Conservation (phyloP, 768 basidiomycete species). For the Mycena leptocephala region DNA sequence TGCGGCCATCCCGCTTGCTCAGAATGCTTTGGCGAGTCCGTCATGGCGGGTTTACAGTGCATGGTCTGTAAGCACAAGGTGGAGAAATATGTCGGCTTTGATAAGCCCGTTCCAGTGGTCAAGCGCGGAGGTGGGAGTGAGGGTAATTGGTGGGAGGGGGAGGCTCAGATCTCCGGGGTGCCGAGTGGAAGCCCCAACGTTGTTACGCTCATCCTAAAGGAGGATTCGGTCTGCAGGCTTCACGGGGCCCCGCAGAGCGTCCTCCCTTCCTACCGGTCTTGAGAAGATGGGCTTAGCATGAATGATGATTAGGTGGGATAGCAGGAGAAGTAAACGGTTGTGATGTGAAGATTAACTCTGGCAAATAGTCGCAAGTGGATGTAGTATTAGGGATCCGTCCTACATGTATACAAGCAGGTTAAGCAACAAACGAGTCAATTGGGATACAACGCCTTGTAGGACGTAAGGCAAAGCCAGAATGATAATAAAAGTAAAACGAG, state of each 20-base stretch:
- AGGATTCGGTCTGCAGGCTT: neutral
- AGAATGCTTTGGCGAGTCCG: neutral
- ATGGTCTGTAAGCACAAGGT: neutral
- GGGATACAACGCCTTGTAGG: constrained; percentile 24
- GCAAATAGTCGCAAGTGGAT: neutral
- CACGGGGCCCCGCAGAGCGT: neutral
- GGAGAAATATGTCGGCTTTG: neutral
- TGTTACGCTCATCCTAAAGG: neutral
- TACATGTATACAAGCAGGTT: constrained; percentile 24
- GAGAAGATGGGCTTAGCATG: neutral
- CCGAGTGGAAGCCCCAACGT: neutral
- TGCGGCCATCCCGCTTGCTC: neutral
- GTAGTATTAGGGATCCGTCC: constrained; percentile 25
- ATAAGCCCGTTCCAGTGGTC: neutral
- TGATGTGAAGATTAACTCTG: too few species aligned
- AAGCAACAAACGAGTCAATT: constrained; percentile 13
- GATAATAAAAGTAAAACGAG: constrained; percentile 15
- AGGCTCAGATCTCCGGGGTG: neutral
- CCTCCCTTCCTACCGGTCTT: neutral
- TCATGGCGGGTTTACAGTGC: neutral
- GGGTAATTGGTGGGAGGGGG: neutral
- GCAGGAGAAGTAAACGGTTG: too few species aligned
- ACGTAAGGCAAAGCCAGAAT: constrained; percentile 27
- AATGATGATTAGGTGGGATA: too few species aligned
- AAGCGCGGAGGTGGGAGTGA: constrained; percentile 1